These are phyloP conservation scores for Candida glaebosa DNA, from an alignment of 805 yeast genomes.

Conservation along the genomic window DNA sequence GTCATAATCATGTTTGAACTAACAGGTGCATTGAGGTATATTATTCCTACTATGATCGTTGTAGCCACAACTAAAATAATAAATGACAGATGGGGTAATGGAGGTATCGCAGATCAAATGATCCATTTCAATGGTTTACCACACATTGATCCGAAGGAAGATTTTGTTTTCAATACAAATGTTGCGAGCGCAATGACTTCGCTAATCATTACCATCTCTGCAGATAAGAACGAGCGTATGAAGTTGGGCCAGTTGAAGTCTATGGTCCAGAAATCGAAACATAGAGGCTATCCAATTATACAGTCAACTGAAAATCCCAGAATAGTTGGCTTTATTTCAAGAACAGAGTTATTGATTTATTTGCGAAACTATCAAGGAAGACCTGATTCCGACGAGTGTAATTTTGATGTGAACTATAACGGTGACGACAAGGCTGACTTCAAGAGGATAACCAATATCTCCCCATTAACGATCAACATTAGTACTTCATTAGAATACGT, in stretches of 20 bases:
- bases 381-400: constrained; percentile 9
- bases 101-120: constrained; percentile 96
- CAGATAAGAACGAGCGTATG: constrained; percentile 23
- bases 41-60: constrained; percentile 94
- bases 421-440: constrained; percentile 14
- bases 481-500: constrained; percentile 57
- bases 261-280: constrained; percentile 30
- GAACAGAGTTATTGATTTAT: constrained; percentile 36
- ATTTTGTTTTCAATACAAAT: constrained; percentile 45
- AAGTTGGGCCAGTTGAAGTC: constrained; percentile 29
- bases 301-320: constrained; percentile 31
- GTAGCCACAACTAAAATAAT: constrained; percentile 83
- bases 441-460: constrained; percentile 38
- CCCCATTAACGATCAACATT: constrained; percentile 60
- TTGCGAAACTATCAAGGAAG: constrained; percentile 18
- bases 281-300: constrained; percentile 55
- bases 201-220: constrained; percentile 34
- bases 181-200: constrained; percentile 62
- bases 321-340: constrained; percentile 44
- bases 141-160: constrained; percentile 68
- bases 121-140: constrained; percentile 87
- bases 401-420: constrained; percentile 7
- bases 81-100: constrained; percentile 70
- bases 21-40: constrained; percentile 90
- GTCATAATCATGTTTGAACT: constrained; percentile 94